Conservation (phyloP, 2,329 filamentous ascomycete genomes). For the Colletotrichum higginsianum region DNA sequence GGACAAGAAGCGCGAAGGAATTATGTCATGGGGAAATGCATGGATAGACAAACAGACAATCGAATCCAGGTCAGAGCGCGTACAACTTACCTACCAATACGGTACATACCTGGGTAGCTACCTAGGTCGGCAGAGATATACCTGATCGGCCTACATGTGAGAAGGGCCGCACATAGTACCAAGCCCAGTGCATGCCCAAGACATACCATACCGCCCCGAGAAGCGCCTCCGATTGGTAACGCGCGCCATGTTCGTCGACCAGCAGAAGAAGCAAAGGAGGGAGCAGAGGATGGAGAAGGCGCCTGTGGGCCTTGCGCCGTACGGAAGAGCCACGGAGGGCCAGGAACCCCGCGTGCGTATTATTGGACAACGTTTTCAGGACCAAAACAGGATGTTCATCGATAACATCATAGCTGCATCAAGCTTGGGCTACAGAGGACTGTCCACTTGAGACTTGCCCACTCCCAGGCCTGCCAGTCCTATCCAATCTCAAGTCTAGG, state of each 20-base stretch:
- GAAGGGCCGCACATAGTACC: conserved; percentile 13
- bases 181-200: conserved; percentile 17
- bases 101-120: background rate
- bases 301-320: background rate
- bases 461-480: conserved; percentile 4
- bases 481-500: background rate
- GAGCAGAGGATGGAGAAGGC: background rate
- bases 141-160: background rate
- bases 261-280: background rate
- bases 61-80: background rate
- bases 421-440: conserved; percentile 11
- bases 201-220: conserved; percentile 4
- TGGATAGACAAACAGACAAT: background rate
- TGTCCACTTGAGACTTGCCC: background rate
- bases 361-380: conserved; percentile 36
- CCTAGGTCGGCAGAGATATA: background rate
- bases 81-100: background rate
- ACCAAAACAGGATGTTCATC: conserved; percentile 38
- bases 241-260: background rate
- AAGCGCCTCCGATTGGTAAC: conserved; percentile 13
- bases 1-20: conserved; percentile 3
- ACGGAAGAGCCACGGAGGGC: no score
- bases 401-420: conserved; percentile 44
- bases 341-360: conserved; percentile 34
- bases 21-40: conserved; percentile 2